Evolutionary conservation across 2,329 filamentous ascomycete genomes (phyloP), one percentile per base, ranked within the genome.

Genomic region (Diaporthe citriasiana): DNA sequence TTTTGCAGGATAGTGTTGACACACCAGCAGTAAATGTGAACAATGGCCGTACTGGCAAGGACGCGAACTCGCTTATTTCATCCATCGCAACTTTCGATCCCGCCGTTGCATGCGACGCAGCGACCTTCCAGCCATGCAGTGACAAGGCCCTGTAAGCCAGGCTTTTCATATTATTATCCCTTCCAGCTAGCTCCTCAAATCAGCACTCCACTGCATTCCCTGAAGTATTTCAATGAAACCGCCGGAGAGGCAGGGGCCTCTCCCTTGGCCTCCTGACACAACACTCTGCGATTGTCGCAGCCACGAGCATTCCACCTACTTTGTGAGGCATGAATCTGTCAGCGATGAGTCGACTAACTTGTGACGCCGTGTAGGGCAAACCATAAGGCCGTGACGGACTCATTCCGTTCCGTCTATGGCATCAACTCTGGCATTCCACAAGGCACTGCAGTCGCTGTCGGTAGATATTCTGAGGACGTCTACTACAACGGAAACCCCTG

Each of bases 401-500:
- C 93, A 0, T 96, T 97, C 87, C 91, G 94, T 30, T 79, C 87
- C 0, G 85, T 93, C 73, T 95, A 95, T 81, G 79, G 82, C 19
- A 87, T 96, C 83, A 97, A 97, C 84, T 85, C 84, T 6, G 92
- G 91, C 7, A 90, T 92, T 68, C 78, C 88, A 2, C 82, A 87
- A 42, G 91, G 92, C 27, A 82, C 83, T 22, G 92, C 92, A 10
- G 86, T 91, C 13, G 88, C 90, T 9, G 85, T 93, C 8, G 93
- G 93, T 57, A 86, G 93, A 74, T 94, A 95, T 79, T 83, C 91
- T 0, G 92, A 94, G 81, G 94, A 97, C 78, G 83, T 86, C 5
- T 97, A 96, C 83, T 93, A 92, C 82, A 90, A 90, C 75, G 94
- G 93, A 1, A 95, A 97, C 81, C 94, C 94, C 1, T 97, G 94